Conservation (phyloP, 108 stramenopile genomes). For the Fragilaria radians region DNA sequence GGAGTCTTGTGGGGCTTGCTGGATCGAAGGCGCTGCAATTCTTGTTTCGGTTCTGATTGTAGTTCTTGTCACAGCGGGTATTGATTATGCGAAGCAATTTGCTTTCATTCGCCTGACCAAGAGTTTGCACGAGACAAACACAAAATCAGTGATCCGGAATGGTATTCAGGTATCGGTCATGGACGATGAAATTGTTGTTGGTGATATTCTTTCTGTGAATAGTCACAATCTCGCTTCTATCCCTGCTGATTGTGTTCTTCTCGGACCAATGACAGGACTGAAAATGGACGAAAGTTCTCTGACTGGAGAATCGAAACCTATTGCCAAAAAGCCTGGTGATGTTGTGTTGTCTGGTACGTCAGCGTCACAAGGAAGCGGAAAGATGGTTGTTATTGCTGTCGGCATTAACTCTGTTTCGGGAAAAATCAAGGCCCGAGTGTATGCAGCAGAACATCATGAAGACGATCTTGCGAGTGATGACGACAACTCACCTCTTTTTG, state of each 20-base stretch:
- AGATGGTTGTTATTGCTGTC: slow-evolving; percentile 87
- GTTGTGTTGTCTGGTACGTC: slow-evolving; percentile 62
- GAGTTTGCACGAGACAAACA: slow-evolving; percentile 68
- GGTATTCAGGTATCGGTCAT: slow-evolving; percentile 65
- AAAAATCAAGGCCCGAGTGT: slow-evolving; percentile 79
- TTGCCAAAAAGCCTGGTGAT: slow-evolving; percentile 79
- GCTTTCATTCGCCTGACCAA: slow-evolving; percentile 86
- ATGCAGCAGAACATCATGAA: slow-evolving; percentile 60
- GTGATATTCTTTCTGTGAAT: slow-evolving; percentile 92
- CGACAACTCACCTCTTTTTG: slow-evolving; percentile 69
- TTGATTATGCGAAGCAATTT: slow-evolving; percentile 93
- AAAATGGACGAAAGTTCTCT: slow-evolving; percentile 87
- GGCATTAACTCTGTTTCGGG: slow-evolving; percentile 83
- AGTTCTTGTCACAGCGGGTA: slow-evolving; percentile 84
- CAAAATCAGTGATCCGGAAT: slow-evolving; percentile 80
- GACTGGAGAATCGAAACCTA: slow-evolving; percentile 91
- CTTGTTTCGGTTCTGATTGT: slow-evolving; percentile 84
- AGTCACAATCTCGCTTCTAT: slow-evolving; percentile 76
- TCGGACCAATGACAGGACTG: slow-evolving; percentile 80
- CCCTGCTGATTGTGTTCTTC: slow-evolving; percentile 92
- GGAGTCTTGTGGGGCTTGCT: slow-evolving; percentile 60
- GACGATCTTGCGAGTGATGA: slow-evolving; percentile 63
- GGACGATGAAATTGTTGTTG: slow-evolving; percentile 94
- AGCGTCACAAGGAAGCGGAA: slow-evolving; percentile 67
- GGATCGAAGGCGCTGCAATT: slow-evolving; percentile 95